Conservation (phyloP, 108 stramenopile genomes). For the Stephanodiscus triporus region DNA sequence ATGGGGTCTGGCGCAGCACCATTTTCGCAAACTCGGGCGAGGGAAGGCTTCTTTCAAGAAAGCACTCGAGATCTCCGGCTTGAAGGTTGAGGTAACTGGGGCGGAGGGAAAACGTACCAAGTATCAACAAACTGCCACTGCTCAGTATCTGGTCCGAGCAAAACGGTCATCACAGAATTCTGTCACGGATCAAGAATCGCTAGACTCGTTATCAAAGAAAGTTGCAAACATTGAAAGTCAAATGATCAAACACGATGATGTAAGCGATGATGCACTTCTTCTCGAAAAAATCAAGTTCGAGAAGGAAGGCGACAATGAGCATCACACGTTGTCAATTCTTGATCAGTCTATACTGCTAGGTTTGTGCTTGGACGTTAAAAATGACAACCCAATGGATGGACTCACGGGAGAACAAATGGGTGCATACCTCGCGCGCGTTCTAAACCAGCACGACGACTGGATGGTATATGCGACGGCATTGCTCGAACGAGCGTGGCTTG, state of each 20-base stretch:
- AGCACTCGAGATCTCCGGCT: slow-evolving; percentile 60
- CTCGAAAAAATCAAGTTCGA: slow-evolving; percentile 86
- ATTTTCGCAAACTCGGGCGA: slow-evolving; percentile 67
- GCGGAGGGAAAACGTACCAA: slow-evolving; percentile 91
- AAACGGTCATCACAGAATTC: slow-evolving; percentile 40
- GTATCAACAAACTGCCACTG: slow-evolving; percentile 80
- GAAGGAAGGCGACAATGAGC: slow-evolving; percentile 62
- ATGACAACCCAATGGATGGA: slow-evolving; percentile 92
- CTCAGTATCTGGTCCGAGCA: slow-evolving; percentile 86
- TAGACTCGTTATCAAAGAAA: slow-evolving; percentile 17
- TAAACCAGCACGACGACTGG: slow-evolving; percentile 90
- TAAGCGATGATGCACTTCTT: slow-evolving; percentile 70
- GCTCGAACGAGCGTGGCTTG: slow-evolving; percentile 93
- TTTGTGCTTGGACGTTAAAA: slow-evolving; percentile 95
- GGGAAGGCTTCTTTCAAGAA: slow-evolving; percentile 65
- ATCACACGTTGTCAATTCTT: slow-evolving; percentile 62
- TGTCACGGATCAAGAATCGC: slow-evolving; percentile 36
- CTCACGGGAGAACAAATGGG: slow-evolving; percentile 97
- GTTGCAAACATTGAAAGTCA: slow-evolving; percentile 29
- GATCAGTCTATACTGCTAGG: slow-evolving; percentile 92
- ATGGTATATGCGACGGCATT: slow-evolving; percentile 95
- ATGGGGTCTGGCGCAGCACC: slow-evolving; percentile 88
- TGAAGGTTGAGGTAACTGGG: slow-evolving; percentile 83
- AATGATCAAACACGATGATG: slow-evolving; percentile 64
- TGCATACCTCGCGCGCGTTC: slow-evolving; percentile 89